Conservation (phyloP, 2,329 filamentous ascomycete genomes). For the Pestalotiopsis sp. region DNA sequence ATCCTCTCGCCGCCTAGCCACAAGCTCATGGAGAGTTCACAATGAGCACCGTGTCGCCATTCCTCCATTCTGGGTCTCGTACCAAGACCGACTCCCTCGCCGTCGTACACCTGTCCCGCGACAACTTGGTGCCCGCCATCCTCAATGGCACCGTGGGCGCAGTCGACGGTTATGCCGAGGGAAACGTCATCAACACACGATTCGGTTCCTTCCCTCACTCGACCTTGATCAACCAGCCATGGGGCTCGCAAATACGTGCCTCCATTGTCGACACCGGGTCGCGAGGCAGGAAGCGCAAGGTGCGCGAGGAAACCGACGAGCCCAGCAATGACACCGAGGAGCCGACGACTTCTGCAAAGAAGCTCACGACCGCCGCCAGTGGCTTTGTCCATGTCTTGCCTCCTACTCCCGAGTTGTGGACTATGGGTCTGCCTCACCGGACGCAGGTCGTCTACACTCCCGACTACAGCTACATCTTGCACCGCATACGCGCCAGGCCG, state of each 20-base stretch:
- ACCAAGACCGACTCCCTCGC: constrained; percentile 72
- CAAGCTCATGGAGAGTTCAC: constrained; percentile 1
- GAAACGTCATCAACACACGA: constrained; percentile 83
- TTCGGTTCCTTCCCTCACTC: constrained; percentile 90
- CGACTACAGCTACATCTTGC: constrained; percentile 83
- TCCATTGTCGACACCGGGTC: constrained; percentile 91
- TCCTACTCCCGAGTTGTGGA: constrained; percentile 84
- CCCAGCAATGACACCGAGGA: constrained; percentile 39
- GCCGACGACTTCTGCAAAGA: constrained; percentile 27
- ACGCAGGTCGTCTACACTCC: constrained; percentile 88
- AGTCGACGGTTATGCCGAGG: constrained; percentile 74
- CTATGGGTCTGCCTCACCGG: constrained; percentile 75
- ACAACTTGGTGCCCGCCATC: constrained; percentile 78
- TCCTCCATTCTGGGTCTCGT: constrained; percentile 70
- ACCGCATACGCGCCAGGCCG: constrained; percentile 73
- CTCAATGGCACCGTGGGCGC: constrained; percentile 64
- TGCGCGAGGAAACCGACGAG: constrained; percentile 52
- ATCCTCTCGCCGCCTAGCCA: neutral
- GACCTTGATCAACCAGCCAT: constrained; percentile 76
- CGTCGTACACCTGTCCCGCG: constrained; percentile 86
- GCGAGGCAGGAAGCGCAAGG: constrained; percentile 72
- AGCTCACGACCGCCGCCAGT: constrained; percentile 56
- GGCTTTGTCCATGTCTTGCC: constrained; percentile 81
- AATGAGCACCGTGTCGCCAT: constrained; percentile 66
- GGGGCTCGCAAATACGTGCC: constrained; percentile 90